Percentiles rank a stretch among this genome's conserved stretches.
These are phyloP conservation scores for Neopestalotiopsis sp. DNA, from an alignment of 2,329 filamentous ascomycete genomes.

Conservation along the genomic window DNA sequence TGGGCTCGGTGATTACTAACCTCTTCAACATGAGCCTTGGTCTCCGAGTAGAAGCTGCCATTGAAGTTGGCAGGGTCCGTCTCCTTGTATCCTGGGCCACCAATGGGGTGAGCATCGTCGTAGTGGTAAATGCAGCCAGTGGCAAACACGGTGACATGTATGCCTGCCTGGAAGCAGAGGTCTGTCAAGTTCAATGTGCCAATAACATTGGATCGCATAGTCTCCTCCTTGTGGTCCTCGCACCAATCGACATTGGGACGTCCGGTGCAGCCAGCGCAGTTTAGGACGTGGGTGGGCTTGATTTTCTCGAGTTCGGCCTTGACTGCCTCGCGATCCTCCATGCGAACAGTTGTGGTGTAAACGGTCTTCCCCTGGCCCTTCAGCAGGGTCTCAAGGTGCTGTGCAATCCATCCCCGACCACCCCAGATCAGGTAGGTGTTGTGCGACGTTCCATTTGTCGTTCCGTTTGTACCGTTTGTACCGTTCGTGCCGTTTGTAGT, in stretches of 20 bases:
- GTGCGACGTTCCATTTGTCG: conserved; percentile 33
- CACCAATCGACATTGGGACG: conserved; percentile 75
- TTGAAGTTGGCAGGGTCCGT: conserved; percentile 68
- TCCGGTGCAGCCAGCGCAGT: conserved; percentile 70
- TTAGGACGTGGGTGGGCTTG: conserved; percentile 70
- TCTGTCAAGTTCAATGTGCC: conserved; percentile 69
- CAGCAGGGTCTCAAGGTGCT: conserved; percentile 64
- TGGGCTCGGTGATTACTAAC: conserved; percentile 41
- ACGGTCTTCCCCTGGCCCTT: conserved; percentile 66
- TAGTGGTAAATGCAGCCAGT: conserved; percentile 74
- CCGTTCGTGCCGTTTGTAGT: conserved; percentile 27
- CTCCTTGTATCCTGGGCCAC: conserved; percentile 65
- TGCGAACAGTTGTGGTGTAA: conserved; percentile 64
- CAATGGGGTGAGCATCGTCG: conserved; percentile 64
- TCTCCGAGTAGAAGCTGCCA: conserved; percentile 72
- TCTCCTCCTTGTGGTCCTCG: conserved; percentile 72
- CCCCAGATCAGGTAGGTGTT: conserved; percentile 68
- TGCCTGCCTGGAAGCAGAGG: conserved; percentile 60
- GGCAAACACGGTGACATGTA: conserved; percentile 71
- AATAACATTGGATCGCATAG: conserved; percentile 70
- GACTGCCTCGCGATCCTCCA: conserved; percentile 67
- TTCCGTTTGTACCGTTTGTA: conserved; percentile 26
- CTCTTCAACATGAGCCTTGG: conserved; percentile 70
- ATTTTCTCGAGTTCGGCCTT: conserved; percentile 60
- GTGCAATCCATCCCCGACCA: conserved; percentile 66